phyloP scores from a whole-genome alignment of 2,329 filamentous ascomycete genomes.

The Exophiala alcalophila region DNA sequence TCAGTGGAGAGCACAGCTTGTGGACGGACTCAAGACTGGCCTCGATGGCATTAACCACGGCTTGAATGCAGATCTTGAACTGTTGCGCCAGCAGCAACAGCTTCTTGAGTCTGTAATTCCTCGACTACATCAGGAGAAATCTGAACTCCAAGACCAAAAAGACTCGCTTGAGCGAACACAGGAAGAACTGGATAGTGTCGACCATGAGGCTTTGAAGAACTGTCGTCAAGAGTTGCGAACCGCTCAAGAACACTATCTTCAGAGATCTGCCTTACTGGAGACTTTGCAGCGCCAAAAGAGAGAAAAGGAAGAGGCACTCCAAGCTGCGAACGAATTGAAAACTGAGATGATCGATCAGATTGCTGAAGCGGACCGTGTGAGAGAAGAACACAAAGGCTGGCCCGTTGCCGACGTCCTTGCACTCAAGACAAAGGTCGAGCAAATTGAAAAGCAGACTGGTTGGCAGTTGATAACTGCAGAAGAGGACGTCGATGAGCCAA shows the following conservation, averaged over 20 bases:
- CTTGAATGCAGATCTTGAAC: conserved; percentile 69
- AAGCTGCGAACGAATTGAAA: conserved; percentile 64
- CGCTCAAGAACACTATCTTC: conserved; percentile 65
- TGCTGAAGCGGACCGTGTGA: conserved; percentile 73
- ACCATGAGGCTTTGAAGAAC: conserved; percentile 63
- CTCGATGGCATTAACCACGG: conserved; percentile 71
- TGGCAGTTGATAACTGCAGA: conserved; percentile 44
- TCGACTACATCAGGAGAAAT: conserved; percentile 57
- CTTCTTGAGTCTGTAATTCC: conserved; percentile 69
- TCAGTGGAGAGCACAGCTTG: conserved; percentile 89
- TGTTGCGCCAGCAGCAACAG: conserved; percentile 65
- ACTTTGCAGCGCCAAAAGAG: conserved; percentile 65
- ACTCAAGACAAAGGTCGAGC: conserved; percentile 65
- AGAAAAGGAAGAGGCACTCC: conserved; percentile 64
- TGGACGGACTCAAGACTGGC: conserved; percentile 76
- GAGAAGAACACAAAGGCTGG: conserved; percentile 88
- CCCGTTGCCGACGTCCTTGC: conserved; percentile 73
- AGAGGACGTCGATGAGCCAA: conserved; percentile 28
- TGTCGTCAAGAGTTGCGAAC: conserved; percentile 66
- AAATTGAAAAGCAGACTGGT: conserved; percentile 43
- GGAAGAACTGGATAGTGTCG: conserved; percentile 63
- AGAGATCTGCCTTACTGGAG: conserved; percentile 65
- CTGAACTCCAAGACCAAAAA: conserved; percentile 61
- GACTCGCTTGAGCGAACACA: conserved; percentile 68
- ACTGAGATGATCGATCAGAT: conserved; percentile 70